Base-by-base conservation (phyloP, 1,284 basidiomycete species). In the Puccinia horiana region DNA sequence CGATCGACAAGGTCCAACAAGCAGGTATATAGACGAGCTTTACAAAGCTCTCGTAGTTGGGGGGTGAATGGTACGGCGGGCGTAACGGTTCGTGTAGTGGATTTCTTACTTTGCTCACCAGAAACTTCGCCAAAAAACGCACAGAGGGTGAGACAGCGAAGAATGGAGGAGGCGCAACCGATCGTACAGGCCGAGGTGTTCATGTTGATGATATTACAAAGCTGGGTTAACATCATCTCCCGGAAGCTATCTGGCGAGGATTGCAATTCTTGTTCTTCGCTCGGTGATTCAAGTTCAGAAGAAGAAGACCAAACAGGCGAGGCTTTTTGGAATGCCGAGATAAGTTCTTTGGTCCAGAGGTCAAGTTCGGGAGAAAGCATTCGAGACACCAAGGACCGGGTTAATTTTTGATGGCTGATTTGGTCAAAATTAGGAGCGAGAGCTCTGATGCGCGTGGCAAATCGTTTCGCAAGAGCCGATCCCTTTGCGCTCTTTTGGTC, bases 91-190 rank as follows among this genome's bases (percentile, higher is more conserved):
- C 18, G 35, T 40, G 32, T 16, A 8, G 32, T 32, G 9, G 47
- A 47, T 26, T 52, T 26, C 49, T 58, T 35, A 49, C 6, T 40
- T 61, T 63, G 32, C 37, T 56, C 63, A 32, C 26, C 40, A 26
- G 42, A 26, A 35, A 56, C n/a, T 79, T 79, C 49, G 0, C 76
- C 76, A 52, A 69, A 79, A 56, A 79, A 79, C 11, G 67, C 78
- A 63, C 67, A 80, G 42, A 56, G 58, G 14, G 58, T 61, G n/a
- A 80, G 52, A 14, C 63, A 44, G 18, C 69, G 54, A 73, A 80
- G 47, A 49, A 80, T 80, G 26, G 52, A 44, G 32, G 37, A 5
- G 47, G 52, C 47, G 58, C 78, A 72, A 37, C 35, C 47, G 20
- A 40, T 40, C n/a, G 49, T 58, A 26, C 54, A 69, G 20, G 52